phyloP scores from a whole-genome alignment of 257 asterid species.

The Pogostemon cablin region DNA sequence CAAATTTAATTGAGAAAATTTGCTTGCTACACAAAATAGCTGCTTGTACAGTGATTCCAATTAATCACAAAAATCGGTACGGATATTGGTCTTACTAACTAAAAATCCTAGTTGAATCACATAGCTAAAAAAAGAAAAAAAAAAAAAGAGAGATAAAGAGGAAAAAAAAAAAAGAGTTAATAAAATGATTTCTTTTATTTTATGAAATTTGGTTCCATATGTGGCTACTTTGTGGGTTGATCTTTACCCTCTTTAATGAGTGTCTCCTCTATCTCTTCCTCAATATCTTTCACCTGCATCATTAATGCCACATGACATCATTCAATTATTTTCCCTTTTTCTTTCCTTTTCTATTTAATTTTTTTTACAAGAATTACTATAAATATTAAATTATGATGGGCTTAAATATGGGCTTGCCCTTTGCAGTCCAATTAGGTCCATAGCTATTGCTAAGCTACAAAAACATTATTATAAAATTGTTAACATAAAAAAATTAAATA shows the following conservation, averaged over 20 bases:
- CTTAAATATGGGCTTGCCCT: too few species aligned
- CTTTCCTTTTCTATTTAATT: too few species aligned
- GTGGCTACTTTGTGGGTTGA: constrained; percentile 10
- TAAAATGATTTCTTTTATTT: neutral
- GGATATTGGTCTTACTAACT: neutral
- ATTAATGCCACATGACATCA: neutral
- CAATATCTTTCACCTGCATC: constrained; percentile 37
- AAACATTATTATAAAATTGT: too few species aligned
- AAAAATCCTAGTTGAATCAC: neutral
- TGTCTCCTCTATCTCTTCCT: constrained; percentile 35
- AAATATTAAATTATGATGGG: too few species aligned
- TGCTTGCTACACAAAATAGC: too few species aligned
- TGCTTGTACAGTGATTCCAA: too few species aligned
- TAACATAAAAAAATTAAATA: too few species aligned
- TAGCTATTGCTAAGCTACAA: too few species aligned
- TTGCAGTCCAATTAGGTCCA: too few species aligned
- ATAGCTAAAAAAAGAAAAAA: neutral
- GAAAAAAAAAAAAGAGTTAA: neutral
- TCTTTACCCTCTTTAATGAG: constrained; percentile 22
- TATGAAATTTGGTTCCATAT: neutral
- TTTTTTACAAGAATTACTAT: too few species aligned
- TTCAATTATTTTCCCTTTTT: neutral
- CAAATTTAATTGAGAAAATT: too few species aligned
- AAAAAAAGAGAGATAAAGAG: neutral
- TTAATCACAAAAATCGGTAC: neutral